Evolutionary conservation across 2,329 filamentous ascomycete genomes (phyloP).

Genomic region (Knoxdaviesia capensis): DNA sequence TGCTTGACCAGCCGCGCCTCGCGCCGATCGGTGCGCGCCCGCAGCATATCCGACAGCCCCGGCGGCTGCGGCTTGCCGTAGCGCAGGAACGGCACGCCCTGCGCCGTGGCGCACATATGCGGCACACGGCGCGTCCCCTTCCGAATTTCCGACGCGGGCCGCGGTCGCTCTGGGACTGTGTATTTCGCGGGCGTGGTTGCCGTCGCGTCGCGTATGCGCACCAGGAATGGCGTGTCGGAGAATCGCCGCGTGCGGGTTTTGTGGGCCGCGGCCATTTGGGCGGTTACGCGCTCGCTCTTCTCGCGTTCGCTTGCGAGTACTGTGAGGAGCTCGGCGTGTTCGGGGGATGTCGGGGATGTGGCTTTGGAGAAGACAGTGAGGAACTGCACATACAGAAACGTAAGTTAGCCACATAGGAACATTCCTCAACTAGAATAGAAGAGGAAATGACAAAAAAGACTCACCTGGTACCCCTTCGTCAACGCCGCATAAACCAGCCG

Average conservation of each 20-base stretch:
- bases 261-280: constrained; percentile 1
- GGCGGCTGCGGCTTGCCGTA: constrained; percentile 43
- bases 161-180: constrained; percentile 22
- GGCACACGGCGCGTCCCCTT: constrained; percentile 34
- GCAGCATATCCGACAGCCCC: constrained; percentile 35
- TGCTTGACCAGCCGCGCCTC: constrained; percentile 18
- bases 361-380: constrained; percentile 20
- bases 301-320: too few species aligned
- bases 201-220: constrained; percentile 11
- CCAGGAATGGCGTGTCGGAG: constrained; percentile 12
- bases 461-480: constrained; percentile 45
- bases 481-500: constrained; percentile 42
- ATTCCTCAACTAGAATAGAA: neutral
- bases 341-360: constrained; percentile 15
- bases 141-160: constrained; percentile 23
- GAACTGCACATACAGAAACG: constrained; percentile 12
- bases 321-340: constrained; percentile 19
- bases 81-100: constrained; percentile 43
- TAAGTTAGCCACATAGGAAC: neutral
- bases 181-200: constrained; percentile 23
- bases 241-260: constrained; percentile 7
- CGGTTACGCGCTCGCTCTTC: neutral
- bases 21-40: constrained; percentile 25
- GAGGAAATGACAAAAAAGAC: neutral
- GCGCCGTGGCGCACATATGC: constrained; percentile 27